These are phyloP conservation scores for Phytophthora syringae DNA, from an alignment of 352 stramenopile genomes.

Conservation along the genomic window DNA sequence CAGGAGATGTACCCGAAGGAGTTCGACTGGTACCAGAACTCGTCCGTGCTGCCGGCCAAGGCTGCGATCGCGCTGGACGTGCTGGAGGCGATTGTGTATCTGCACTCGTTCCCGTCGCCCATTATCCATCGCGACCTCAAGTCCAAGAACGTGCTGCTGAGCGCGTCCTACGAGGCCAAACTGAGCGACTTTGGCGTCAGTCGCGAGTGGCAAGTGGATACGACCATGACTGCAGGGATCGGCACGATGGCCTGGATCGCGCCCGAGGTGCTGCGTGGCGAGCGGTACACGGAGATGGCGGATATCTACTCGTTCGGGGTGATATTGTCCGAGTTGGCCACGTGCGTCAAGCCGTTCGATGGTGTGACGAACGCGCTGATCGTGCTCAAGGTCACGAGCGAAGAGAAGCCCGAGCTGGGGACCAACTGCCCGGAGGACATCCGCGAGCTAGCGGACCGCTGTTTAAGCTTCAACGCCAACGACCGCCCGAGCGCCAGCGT, in stretches of 20 bases:
- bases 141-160: conserved; percentile 79
- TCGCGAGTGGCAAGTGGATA: conserved; percentile 77
- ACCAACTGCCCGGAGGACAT: conserved; percentile 72
- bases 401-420: conserved; percentile 69
- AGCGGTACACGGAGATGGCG: conserved; percentile 87
- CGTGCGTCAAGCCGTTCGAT: conserved; percentile 70
- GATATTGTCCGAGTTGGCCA: conserved; percentile 77
- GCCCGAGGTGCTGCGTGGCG: conserved; percentile 76
- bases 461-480: conserved; percentile 68
- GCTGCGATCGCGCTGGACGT: conserved; percentile 75
- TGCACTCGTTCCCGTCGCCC: conserved; percentile 83
- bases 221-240: conserved; percentile 82
- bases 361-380: conserved; percentile 74
- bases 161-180: conserved; percentile 71
- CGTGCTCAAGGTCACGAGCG: conserved; percentile 76
- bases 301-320: conserved; percentile 91
- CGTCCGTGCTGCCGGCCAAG: conserved; percentile 50
- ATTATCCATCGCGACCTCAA: conserved; percentile 87
- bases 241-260: conserved; percentile 90
- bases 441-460: conserved; percentile 59
- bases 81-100: conserved; percentile 80
- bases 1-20: conserved; percentile 53
- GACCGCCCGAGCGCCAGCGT: conserved; percentile 77
- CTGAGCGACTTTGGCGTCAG: conserved; percentile 87
- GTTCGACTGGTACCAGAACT: conserved; percentile 77